Evolutionary conservation across 2,329 filamentous ascomycete genomes (phyloP).

Genomic region (Magnaporthiopsis rhizophila): DNA sequence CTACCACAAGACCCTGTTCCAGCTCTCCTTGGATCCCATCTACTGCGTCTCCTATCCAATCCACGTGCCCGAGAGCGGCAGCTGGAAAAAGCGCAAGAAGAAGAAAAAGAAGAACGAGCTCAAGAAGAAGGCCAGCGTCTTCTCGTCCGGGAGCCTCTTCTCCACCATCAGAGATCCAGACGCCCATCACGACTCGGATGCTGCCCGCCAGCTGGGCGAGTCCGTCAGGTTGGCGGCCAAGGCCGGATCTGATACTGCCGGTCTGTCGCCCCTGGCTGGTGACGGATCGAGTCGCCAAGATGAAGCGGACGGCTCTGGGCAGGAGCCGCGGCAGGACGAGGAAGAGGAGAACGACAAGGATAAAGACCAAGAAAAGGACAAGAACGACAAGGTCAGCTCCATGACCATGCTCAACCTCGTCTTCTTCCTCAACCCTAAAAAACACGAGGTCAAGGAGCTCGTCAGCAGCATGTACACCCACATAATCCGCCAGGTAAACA

Average conservation of each 20-base stretch:
- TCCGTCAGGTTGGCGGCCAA: not conserved
- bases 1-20: slow-evolving; percentile 76
- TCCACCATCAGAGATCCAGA: slow-evolving; percentile 17
- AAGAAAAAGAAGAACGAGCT: slow-evolving; percentile 25
- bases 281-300: slow-evolving; percentile 21
- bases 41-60: slow-evolving; percentile 78
- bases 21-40: slow-evolving; percentile 72
- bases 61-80: slow-evolving; percentile 70
- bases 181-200: slow-evolving; percentile 15
- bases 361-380: slow-evolving; percentile 34
- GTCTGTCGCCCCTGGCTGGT: slow-evolving; percentile 6
- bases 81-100: slow-evolving; percentile 62
- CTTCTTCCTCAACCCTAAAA: slow-evolving; percentile 77
- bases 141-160: not conserved
- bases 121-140: slow-evolving; percentile 19
- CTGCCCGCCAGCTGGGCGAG: slow-evolving; percentile 14
- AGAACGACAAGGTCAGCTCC: slow-evolving; percentile 54
- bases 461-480: slow-evolving; percentile 75
- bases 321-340: slow-evolving; percentile 19
- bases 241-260: not conserved
- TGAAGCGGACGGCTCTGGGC: slow-evolving; percentile 17
- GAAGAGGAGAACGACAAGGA: slow-evolving; percentile 18
- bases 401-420: slow-evolving; percentile 99
- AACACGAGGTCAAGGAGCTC: slow-evolving; percentile 66
- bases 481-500: slow-evolving; percentile 86